A percentile compares a stretch with the other conserved stretches of the same genome.
phyloP scores from a whole-genome alignment of 1,284 basidiomycete genomes.

The Leccinum pachyderme region DNA sequence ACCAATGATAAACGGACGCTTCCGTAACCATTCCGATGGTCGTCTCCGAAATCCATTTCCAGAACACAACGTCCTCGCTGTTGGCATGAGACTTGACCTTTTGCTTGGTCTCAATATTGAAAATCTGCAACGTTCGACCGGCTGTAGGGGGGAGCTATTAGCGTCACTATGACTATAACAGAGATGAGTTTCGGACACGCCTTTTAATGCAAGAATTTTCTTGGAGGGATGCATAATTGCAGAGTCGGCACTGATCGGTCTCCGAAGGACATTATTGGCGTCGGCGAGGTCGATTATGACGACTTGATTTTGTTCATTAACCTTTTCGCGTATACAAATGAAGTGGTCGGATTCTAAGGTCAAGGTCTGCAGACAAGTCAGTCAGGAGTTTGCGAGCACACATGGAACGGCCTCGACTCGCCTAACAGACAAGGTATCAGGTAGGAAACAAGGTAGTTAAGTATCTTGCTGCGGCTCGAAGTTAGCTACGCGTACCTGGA shows the following conservation, averaged over 20 bases:
- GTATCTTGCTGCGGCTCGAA: slow-evolving; percentile 31
- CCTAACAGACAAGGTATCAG: slow-evolving; percentile 17
- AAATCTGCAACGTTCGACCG: slow-evolving; percentile 93
- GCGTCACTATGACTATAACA: not conserved
- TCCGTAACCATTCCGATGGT: slow-evolving; percentile 97
- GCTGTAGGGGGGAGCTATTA: slow-evolving; percentile 48
- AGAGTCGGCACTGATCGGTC: slow-evolving; percentile 96
- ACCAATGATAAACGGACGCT: slow-evolving; percentile 93
- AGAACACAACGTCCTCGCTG: slow-evolving; percentile 95
- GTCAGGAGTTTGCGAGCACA: slow-evolving; percentile 10
- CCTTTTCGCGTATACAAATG: slow-evolving; percentile 90
- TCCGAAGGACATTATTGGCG: slow-evolving; percentile 93
- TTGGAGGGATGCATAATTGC: slow-evolving; percentile 98
- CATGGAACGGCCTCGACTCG: slow-evolving; percentile 4
- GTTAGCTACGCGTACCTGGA: slow-evolving; percentile 69
- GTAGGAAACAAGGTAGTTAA: slow-evolving; percentile 21
- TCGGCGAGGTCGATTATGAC: slow-evolving; percentile 96
- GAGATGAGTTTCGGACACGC: slow-evolving; percentile 41
- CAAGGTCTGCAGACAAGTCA: slow-evolving; percentile 54
- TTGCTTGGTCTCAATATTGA: slow-evolving; percentile 96
- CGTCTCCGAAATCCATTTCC: slow-evolving; percentile 96
- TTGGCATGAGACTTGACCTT: slow-evolving; percentile 97
- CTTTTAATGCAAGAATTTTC: slow-evolving; percentile 96
- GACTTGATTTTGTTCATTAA: slow-evolving; percentile 91
- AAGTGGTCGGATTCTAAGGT: slow-evolving; percentile 97